A percentile compares a stretch with the other conserved stretches of the same genome.
Evolutionary conservation across 257 asterid species (phyloP).

Genomic region (Solanum microdontum): DNA sequence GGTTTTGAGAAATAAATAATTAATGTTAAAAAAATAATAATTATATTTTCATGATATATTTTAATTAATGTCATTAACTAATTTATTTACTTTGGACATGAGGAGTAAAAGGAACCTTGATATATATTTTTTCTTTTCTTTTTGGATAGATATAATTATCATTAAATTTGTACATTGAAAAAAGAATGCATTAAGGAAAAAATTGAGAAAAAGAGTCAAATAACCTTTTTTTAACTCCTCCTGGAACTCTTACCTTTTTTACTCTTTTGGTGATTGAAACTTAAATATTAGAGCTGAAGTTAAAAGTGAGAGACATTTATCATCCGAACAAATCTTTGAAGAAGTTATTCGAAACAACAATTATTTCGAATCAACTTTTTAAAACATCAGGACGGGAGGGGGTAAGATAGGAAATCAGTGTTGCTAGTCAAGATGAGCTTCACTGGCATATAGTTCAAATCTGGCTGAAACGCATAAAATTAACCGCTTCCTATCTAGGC

Average conservation of each 20-base stretch:
- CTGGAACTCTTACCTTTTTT: too few species aligned
- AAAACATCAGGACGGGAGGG: background rate
- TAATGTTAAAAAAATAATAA: too few species aligned
- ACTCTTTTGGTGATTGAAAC: rapidly evolving
- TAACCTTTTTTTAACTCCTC: background rate
- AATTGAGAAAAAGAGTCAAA: background rate
- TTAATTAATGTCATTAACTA: background rate
- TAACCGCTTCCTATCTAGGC: background rate
- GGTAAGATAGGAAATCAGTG: background rate
- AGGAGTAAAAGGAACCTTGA: background rate
- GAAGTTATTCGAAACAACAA: too few species aligned
- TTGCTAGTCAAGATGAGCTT: background rate
- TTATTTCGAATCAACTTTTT: background rate
- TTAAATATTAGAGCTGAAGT: too few species aligned
- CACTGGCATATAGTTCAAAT: background rate
- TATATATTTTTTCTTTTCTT: too few species aligned
- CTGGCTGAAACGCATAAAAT: background rate
- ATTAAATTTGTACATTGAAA: background rate
- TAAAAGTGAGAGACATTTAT: too few species aligned
- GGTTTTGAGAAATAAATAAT: too few species aligned
- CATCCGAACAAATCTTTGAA: too few species aligned
- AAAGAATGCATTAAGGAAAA: background rate
- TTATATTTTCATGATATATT: too few species aligned
- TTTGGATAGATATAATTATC: background rate
- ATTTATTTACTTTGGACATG: background rate